Evolutionary conservation across 2,329 filamentous ascomycete species (phyloP), one percentile per base, ranked within the genome.

Genomic region (Scorias spongiosa): DNA sequence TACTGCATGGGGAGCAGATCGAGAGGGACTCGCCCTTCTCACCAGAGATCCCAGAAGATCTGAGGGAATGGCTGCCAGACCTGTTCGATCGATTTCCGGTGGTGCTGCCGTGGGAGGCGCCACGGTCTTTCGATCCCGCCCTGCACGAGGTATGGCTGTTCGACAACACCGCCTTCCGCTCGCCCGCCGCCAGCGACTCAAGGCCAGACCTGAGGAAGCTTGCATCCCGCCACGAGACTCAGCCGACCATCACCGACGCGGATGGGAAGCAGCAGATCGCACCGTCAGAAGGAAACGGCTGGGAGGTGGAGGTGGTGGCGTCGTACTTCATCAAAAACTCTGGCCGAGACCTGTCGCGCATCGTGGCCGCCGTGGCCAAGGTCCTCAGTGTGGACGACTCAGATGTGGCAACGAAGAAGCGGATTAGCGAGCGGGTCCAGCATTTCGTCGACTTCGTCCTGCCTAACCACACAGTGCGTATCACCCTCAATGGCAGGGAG

Each of bases 71-170:
- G 41, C 54, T 62, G 46, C 58, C 58, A 11, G 57, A 62, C 41
- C 49, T 61, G 10, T 59, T 60, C 44, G 57, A 60, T 43, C 55
- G 58, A 15, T 59, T 60, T 54, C 79, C 80, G 1, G 65, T 80
- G 10, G 69, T 74, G 1, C 72, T 72, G 39, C 66, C 70, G 9
- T 59, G 58, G 56, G 47, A 48, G 17, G 49, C 52, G 39, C 39
- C 29, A 5, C 48, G 54, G 40, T 51, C 57, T 5, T 74, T 85
- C 40, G 72, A 77, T 44, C 68, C 70, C 12, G 65, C 75, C n/a
- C 62, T 69, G 41, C 82, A 94, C 59, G 77, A 75, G 11, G 78
- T 95, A 36, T 95, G 89, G 89, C 68, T 95, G 7, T 69, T 95
- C 40, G 87, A 96, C 66, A 94, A 91, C 56, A 89, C 84, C 2